Evolutionary conservation across 169 alveolate species (phyloP), one percentile per base, ranked within the genome.

Genomic region (Cryptosporidium canis): DNA sequence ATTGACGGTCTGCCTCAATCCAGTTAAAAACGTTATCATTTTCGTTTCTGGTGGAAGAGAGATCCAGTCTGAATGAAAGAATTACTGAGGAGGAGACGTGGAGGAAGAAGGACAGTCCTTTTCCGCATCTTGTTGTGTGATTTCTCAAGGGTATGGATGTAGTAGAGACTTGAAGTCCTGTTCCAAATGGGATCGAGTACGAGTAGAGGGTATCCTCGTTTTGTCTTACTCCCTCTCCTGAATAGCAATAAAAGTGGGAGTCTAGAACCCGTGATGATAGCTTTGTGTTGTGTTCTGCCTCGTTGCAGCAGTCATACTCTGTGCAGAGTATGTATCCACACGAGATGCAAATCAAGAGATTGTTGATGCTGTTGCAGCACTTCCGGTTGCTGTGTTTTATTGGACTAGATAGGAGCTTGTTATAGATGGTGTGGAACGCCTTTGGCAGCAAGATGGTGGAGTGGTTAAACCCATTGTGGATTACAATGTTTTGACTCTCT

Each of bases 131-230:
- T 39, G 87, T 43, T 4, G 58, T 77, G 21, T 77, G 87, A 24
- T 77, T 64, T 58, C 71, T 77, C 21, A 77, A 58, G 3, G 87
- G 87, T 7, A 43, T 61, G 3, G 87, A 61, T 7, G 41, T 58
- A 16, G 24, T 27, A 6, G 87, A 58, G 18, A 77, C 61, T 29
- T 58, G 55, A 1, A 77, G 21, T 0, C 77, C 72, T 2, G 72
- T 35, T 31, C 87, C 87, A 77, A 29, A 77, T 18, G 87, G 87
- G 27, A 77, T 77, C 0, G 87, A 77, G 45, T 56, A 77, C 11
- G 77, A 44, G 1, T 3, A 24, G 9, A 14, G 4, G 9, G 29
- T 64, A 4, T 37, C 37, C 14, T 47, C 27, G 6, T 51, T 48
- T 5, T 29, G 12, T 12, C 39, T 56, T n/a, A n/a, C 72, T 37